Percentiles rank a stretch among this genome's conserved stretches.
These are phyloP conservation scores for Lignosus rhinocerotis DNA, from an alignment of 1,284 basidiomycete species.

Conservation along the genomic window DNA sequence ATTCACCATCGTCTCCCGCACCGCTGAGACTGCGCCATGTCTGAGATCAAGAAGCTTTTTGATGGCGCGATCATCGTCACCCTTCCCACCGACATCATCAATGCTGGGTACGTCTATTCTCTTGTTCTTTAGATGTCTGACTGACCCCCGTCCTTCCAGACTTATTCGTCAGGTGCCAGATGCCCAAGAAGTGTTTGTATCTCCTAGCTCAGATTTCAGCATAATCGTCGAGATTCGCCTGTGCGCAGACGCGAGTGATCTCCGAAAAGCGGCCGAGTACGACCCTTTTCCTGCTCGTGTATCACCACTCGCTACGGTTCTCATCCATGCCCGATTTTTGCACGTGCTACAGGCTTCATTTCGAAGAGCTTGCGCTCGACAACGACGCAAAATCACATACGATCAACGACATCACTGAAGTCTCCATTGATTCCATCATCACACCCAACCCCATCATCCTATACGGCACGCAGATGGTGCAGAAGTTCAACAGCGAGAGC, in stretches of 20 bases:
- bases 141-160: conserved; percentile 42
- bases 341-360: conserved; percentile 73
- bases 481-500: conserved; percentile 70
- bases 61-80: conserved; percentile 80
- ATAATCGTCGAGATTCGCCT: conserved; percentile 88
- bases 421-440: conserved; percentile 43
- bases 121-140: not conserved
- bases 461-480: conserved; percentile 67
- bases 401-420: conserved; percentile 45
- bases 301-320: too few species aligned
- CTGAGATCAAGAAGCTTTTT: conserved; percentile 48
- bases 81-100: conserved; percentile 64
- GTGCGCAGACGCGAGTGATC: conserved; percentile 61
- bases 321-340: too few species aligned
- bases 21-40: conserved; percentile 18
- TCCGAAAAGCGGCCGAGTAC: conserved; percentile 70
- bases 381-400: conserved; percentile 67
- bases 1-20: not conserved
- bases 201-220: conserved; percentile 68
- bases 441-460: conserved; percentile 67
- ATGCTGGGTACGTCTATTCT: conserved; percentile 76
- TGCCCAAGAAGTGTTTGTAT: conserved; percentile 93
- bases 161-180: conserved; percentile 94
- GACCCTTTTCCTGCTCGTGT: not conserved
- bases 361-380: conserved; percentile 89